Base-by-base conservation (phyloP, 2,329 filamentous ascomycete species). In the Setomelanomma holmii region DNA sequence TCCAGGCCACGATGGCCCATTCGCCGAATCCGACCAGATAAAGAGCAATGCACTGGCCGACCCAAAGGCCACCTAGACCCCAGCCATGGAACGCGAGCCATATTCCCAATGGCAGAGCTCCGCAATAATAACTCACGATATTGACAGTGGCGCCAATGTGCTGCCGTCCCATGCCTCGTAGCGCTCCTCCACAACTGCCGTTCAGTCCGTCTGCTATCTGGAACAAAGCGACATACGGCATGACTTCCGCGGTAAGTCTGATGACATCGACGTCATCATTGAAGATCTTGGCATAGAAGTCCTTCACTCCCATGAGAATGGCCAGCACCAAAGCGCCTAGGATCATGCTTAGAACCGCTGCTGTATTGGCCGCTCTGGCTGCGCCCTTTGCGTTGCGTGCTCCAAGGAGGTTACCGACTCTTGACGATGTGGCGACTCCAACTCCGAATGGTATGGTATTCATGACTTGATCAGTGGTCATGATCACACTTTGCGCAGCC, bases 181-280 rank as follows among this genome's bases (percentile, higher is more conserved):
- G 76, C 17, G 86, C 86, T 1, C 92, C 91, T 1, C 92, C 91
- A 67, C 91, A 96, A 53, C 86, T 89, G 1, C 91, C 91, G 65
- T 95, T 95, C 27, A 96, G 76, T 0, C 91, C 92, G 69, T 96
- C 91, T 0, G 91, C 91, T 53, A 96, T 93, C 77, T 96, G 91
- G 75, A 96, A 96, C 2, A 96, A 79, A 0, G 91, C 92, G 1
- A 96, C 91, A 64, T 87, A 93, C 0, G 92, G 92, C 80, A 96
- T 87, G 21, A 96, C 89, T 14, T 87, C 78, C 0, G 88, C 85
- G 0, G 92, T 93, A 0, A 96, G 83, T 7, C 71, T 77, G 38
- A 96, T 81, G 0, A 96, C 91, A 0, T 81, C 75, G 17, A 84
- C 75, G 62, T 96, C 90, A 56, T 92, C 84, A 65, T 93, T 96